A percentile compares a stretch with the other conserved stretches of the same genome.
These are phyloP conservation scores for Eucalyptus regnans DNA, from an alignment of 345 rosid species.

Conservation along the genomic window DNA sequence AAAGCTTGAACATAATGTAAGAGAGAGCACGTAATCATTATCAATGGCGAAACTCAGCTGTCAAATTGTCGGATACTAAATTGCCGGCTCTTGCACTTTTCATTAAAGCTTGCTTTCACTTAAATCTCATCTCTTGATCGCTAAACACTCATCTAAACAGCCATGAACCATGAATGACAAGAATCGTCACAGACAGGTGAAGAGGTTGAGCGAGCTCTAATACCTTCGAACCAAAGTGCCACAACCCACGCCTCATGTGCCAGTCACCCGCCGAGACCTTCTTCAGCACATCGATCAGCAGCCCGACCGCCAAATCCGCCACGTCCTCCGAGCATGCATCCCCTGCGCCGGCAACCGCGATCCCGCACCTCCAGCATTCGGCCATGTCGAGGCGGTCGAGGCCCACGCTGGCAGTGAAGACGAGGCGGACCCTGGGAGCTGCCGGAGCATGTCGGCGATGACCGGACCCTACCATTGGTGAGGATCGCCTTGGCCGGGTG, in stretches of 20 bases:
- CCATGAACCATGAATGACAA: not conserved
- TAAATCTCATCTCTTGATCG: not conserved
- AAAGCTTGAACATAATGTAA: not conserved
- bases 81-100: not conserved
- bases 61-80: not conserved
- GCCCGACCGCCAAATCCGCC: slow-evolving; percentile 15
- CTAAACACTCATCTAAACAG: not conserved
- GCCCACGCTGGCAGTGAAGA: slow-evolving; percentile 13
- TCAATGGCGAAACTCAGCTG: not conserved
- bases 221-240: slow-evolving; percentile 24
- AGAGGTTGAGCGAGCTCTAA: no score
- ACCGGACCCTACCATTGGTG: slow-evolving; percentile 4
- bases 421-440: slow-evolving; percentile 2
- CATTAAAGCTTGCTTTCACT: not conserved
- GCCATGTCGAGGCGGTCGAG: slow-evolving; percentile 13
- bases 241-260: slow-evolving; percentile 7
- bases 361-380: slow-evolving; percentile 10
- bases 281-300: slow-evolving; percentile 14
- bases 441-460: slow-evolving; percentile 8
- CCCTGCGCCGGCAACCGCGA: slow-evolving; percentile 2
- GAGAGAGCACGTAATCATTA: not conserved
- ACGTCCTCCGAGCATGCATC: slow-evolving; percentile 6
- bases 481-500: not conserved
- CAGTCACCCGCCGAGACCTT: slow-evolving; percentile 5
- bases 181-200: not conserved